Base-by-base conservation (phyloP, 257 asterid species). In the Coffea canephora region DNA sequence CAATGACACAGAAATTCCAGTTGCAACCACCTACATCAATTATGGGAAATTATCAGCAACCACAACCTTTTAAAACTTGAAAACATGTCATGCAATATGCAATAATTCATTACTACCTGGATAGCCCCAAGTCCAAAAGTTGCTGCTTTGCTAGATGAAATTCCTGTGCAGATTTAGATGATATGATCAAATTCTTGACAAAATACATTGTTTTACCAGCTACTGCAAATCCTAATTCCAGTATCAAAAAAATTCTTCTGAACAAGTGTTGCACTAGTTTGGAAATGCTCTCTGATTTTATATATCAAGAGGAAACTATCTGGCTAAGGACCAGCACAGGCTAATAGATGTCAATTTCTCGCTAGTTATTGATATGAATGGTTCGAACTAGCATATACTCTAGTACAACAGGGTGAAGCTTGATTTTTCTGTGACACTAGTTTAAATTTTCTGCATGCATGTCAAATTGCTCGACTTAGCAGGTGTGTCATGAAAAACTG, bases 61-160 rank as follows among this genome's bases (percentile, higher is more conserved):
- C 64, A n/a, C 54, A 78, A 67, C 65, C 68, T 18, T 39, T 4
- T 45, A 27, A 45, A 16, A 55, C 14, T 45, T 68, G 14, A 78
- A 74, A 71, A 23, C 46, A 74, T 27, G 74, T 49, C 18, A 61
- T 48, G 55, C 13, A 18, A 2, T 39, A 57, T 49, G 77, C 27
- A 65, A 18, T 45, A 21, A 66, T 69, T 81, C 39, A 73, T 68
- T 46, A 18, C 76, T 76, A 91, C 98, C 97, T 92, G 97, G 81
- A 93, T 89, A 79, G 94, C 89, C 70, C 98, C 98, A 59, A 94
- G 83, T n/a, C 87, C 93, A 83, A 91, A 93, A 15, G 98, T 93
- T 77, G 97, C 96, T 21, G 86, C 89, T 88, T 91, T 93, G 83
- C 89, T 86, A 49, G 98, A 91, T 77, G 91, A 73, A 82, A 94